A percentile compares a stretch with the other conserved stretches of the same genome.
Conservation (phyloP, 257 asterid species). For the Misopates orontium region DNA sequence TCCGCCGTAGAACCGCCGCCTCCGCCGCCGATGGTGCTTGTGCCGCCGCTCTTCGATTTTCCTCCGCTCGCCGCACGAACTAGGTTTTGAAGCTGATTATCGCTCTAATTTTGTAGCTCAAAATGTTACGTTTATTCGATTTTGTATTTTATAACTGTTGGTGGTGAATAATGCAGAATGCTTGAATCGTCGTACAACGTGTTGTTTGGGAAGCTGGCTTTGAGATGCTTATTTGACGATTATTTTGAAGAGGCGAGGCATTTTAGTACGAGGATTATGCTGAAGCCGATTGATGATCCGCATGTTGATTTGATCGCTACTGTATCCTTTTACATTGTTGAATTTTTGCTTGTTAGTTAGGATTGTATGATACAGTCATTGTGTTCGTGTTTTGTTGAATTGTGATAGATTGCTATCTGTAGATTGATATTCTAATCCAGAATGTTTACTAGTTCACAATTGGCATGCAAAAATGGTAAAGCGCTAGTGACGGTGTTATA, state of each 20-base stretch:
- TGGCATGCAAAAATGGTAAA: background rate
- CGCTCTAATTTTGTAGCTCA: background rate
- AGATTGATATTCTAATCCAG: background rate
- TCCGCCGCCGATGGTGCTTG: slow-evolving; percentile 89
- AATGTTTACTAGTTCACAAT: too few species aligned
- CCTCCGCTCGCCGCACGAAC: slow-evolving; percentile 96
- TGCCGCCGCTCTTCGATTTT: slow-evolving; percentile 93
- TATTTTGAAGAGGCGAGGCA: slow-evolving; percentile 74
- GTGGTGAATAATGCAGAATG: slow-evolving; percentile 55
- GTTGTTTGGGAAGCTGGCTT: slow-evolving; percentile 77
- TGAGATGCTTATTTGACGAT: slow-evolving; percentile 79
- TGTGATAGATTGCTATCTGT: background rate
- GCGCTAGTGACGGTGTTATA: background rate
- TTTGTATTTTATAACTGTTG: too few species aligned
- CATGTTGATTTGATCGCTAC: slow-evolving; percentile 88
- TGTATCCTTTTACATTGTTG: slow-evolving; percentile 50
- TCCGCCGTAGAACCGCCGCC: slow-evolving; percentile 54
- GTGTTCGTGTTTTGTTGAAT: too few species aligned
- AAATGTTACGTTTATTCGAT: background rate
- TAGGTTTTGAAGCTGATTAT: slow-evolving; percentile 42
- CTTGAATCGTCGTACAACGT: slow-evolving; percentile 81
- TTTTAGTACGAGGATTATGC: slow-evolving; percentile 73
- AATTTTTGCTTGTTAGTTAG: too few species aligned
- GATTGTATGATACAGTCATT: too few species aligned
- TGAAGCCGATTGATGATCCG: slow-evolving; percentile 91